phyloP scores from a whole-genome alignment of 768 basidiomycete species.

The Tricholoma terreum region DNA sequence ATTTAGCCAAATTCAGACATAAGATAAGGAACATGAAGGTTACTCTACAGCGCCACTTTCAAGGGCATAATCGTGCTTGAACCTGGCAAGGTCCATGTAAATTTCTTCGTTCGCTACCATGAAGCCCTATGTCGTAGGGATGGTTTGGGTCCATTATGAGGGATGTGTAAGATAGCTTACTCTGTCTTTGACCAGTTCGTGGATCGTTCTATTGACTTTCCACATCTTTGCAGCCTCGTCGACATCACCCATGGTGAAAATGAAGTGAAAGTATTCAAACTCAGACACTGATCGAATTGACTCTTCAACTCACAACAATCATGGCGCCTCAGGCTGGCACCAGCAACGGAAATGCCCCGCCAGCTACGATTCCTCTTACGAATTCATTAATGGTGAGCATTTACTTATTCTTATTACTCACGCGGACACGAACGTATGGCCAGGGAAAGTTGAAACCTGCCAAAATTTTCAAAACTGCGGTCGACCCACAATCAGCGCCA shows the following conservation, averaged over 20 bases:
- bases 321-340: conserved; percentile 46
- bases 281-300: conserved; percentile 37
- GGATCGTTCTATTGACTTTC: conserved; percentile 95
- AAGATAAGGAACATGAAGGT: conserved; percentile 31
- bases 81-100: conserved; percentile 77
- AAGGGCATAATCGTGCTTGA: conserved; percentile 71
- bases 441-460: conserved; percentile 82
- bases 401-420: background rate
- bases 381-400: conserved; percentile 50
- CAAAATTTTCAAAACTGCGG: conserved; percentile 79
- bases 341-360: conserved; percentile 28
- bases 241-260: conserved; percentile 54
- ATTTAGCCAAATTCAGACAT: conserved; percentile 3
- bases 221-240: conserved; percentile 88
- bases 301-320: background rate
- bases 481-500: conserved; percentile 57
- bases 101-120: conserved; percentile 94
- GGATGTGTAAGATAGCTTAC: conserved; percentile 42
- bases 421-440: conserved; percentile 7
- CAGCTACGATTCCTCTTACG: conserved; percentile 42
- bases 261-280: conserved; percentile 45
- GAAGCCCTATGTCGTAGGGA: conserved; percentile 65
- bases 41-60: conserved; percentile 81
- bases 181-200: conserved; percentile 94
- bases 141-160: conserved; percentile 20